phyloP scores from a whole-genome alignment of 1,284 basidiomycete species.

The Papiliotrema flavescens region DNA sequence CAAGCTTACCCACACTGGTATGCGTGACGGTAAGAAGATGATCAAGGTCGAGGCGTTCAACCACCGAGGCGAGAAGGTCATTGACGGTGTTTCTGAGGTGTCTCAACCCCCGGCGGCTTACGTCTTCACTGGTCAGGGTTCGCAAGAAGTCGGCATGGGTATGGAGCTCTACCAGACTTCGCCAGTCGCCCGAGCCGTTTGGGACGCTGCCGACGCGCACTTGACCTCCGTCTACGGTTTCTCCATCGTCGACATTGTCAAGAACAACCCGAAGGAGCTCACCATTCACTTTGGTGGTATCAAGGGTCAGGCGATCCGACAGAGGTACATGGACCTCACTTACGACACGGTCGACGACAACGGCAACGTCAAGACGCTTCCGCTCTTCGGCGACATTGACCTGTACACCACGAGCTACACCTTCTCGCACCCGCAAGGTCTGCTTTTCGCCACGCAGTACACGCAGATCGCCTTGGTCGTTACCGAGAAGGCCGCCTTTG shows the following conservation, averaged over 20 bases:
- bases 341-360: conserved; percentile 96
- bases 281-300: conserved; percentile 99
- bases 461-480: conserved; percentile 97
- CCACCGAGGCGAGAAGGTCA: conserved; percentile 79
- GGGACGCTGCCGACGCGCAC: conserved; percentile 94
- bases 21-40: conserved; percentile 89
- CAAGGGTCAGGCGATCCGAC: conserved; percentile 94
- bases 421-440: conserved; percentile 91
- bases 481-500: conserved; percentile 95
- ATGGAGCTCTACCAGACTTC: conserved; percentile 96
- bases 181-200: conserved; percentile 89
- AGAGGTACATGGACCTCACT: conserved; percentile 98
- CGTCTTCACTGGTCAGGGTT: conserved; percentile 98
- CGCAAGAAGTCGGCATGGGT: conserved; percentile 97
- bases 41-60: conserved; percentile 88
- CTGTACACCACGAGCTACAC: conserved; percentile 91
- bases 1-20: conserved; percentile 82
- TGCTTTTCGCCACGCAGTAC: conserved; percentile 96
- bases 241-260: conserved; percentile 97
- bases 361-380: conserved; percentile 88
- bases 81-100: conserved; percentile 89
- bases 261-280: conserved; percentile 94
- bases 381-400: conserved; percentile 89
- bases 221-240: conserved; percentile 90
- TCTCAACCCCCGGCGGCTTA: conserved; percentile 89